A percentile compares a stretch with the other conserved stretches of the same genome.
phyloP scores from a whole-genome alignment of 192 early-diverging fungal species.

The Coemansia reversa region DNA sequence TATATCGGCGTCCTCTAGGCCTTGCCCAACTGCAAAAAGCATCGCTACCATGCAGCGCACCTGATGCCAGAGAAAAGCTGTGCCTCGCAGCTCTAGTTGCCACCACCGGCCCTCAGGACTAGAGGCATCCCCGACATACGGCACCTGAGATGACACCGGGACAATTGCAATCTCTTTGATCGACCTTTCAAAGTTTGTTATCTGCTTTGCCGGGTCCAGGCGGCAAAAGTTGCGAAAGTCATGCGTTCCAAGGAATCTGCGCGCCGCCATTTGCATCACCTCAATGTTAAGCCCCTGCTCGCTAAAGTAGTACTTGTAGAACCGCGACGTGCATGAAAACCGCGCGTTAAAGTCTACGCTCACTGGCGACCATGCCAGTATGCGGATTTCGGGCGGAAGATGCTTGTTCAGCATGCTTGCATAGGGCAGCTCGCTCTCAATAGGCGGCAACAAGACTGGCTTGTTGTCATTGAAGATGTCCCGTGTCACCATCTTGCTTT shows the following conservation, averaged over 20 bases:
- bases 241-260: slow-evolving; percentile 72
- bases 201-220: slow-evolving; percentile 82
- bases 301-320: slow-evolving; percentile 91
- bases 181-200: slow-evolving; percentile 73
- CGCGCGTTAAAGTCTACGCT: slow-evolving; percentile 76
- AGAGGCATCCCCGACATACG: slow-evolving; percentile 23
- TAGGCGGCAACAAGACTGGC: slow-evolving; percentile 22
- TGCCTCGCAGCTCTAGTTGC: slow-evolving; percentile 76
- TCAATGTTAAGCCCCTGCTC: slow-evolving; percentile 64
- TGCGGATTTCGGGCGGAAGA: slow-evolving; percentile 84
- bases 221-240: slow-evolving; percentile 98
- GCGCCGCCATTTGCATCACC: slow-evolving; percentile 73
- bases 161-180: slow-evolving; percentile 65
- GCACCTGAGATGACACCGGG: slow-evolving; percentile 39
- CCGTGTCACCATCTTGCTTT: slow-evolving; percentile 15
- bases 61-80: slow-evolving; percentile 97
- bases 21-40: slow-evolving; percentile 80
- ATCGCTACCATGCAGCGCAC: slow-evolving; percentile 95
- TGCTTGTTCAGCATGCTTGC: slow-evolving; percentile 78
- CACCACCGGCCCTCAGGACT: slow-evolving; percentile 39
- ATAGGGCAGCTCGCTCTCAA: slow-evolving; percentile 70
- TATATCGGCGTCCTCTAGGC: slow-evolving; percentile 71
- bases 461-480: slow-evolving; percentile 26
- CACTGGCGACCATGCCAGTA: slow-evolving; percentile 91
- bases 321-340: slow-evolving; percentile 77